Evolutionary conservation across 1,284 basidiomycete species (phyloP).

Genomic region (Heimioporus punctisporus): DNA sequence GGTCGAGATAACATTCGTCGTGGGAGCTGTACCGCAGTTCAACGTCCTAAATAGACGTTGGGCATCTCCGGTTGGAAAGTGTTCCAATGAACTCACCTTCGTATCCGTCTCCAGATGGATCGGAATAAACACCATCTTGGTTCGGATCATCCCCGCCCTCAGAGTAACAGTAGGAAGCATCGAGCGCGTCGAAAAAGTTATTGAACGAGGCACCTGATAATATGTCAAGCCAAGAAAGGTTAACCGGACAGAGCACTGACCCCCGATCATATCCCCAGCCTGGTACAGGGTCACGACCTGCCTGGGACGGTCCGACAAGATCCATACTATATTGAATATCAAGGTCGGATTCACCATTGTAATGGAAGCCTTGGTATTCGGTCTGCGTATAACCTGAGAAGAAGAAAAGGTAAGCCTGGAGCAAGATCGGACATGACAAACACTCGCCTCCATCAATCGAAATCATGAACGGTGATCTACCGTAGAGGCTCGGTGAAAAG

Average conservation of each 20-base stretch:
- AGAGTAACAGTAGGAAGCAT: conserved; percentile 58
- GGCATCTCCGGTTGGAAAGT: no score
- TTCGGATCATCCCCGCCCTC: conserved; percentile 59
- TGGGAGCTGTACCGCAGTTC: conserved; percentile 52
- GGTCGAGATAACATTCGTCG: conserved; percentile 53
- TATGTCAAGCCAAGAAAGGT: no score
- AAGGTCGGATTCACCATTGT: conserved; percentile 55
- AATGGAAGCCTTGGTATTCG: conserved; percentile 32
- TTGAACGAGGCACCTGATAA: conserved; percentile 43
- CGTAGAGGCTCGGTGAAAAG: conserved; percentile 16
- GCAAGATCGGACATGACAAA: not conserved
- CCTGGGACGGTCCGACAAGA: conserved; percentile 37
- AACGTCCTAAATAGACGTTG: conserved; percentile 18
- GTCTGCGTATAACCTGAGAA: conserved; percentile 30
- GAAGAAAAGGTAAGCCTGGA: no score
- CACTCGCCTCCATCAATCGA: conserved; percentile 20
- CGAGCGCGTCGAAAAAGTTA: conserved; percentile 47
- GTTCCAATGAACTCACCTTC: not conserved
- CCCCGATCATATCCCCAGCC: conserved; percentile 42
- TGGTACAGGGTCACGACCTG: conserved; percentile 48
- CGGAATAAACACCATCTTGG: conserved; percentile 53
- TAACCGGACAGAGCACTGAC: conserved; percentile 19
- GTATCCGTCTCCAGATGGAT: conserved; percentile 46
- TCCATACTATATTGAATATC: conserved; percentile 53
- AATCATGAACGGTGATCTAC: conserved; percentile 9